Evolutionary conservation across 2,329 filamentous ascomycete genomes (phyloP).

Genomic region (Paraconiothyrium brasiliense): DNA sequence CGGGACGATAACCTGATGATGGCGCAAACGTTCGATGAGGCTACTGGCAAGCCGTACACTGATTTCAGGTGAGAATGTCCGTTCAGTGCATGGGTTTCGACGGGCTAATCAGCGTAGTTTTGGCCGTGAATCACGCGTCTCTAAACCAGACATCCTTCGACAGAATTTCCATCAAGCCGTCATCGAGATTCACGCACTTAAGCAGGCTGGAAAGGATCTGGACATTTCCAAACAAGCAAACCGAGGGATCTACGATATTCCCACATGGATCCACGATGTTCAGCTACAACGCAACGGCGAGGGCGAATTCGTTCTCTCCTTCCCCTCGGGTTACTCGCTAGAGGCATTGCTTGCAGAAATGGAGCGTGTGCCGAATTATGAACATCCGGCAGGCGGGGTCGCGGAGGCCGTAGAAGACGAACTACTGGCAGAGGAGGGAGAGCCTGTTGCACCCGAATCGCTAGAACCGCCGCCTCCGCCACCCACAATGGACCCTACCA

Average conservation of each 20-base stretch:
- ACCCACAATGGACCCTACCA: constrained; percentile 40
- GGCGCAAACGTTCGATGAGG: constrained; percentile 41
- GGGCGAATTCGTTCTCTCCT: constrained; percentile 34
- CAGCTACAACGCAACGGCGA: constrained; percentile 31
- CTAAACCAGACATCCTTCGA: constrained; percentile 29
- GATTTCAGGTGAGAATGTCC: constrained; percentile 28
- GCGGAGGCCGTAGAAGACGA: constrained; percentile 26
- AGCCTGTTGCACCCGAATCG: constrained; percentile 21
- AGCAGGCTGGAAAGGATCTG: constrained; percentile 37
- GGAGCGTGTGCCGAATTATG: constrained; percentile 29
- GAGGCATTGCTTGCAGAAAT: constrained; percentile 36
- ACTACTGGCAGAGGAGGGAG: constrained; percentile 32
- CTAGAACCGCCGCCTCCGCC: constrained; percentile 20
- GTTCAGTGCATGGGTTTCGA: not conserved
- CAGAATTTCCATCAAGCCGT: constrained; percentile 64
- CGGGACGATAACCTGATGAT: constrained; percentile 40
- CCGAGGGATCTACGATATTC: constrained; percentile 38
- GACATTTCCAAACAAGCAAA: constrained; percentile 39
- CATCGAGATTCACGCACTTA: constrained; percentile 64
- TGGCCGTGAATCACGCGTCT: constrained; percentile 31
- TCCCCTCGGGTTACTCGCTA: constrained; percentile 30
- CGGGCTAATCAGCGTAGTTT: constrained; percentile 27
- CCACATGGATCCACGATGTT: constrained; percentile 41
- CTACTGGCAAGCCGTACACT: constrained; percentile 46
- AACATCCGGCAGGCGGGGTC: constrained; percentile 16